Evolutionary conservation across 2,329 filamentous ascomycete genomes (phyloP), one percentile per base, ranked within the genome.

Genomic region (Pestalotiopsis sp.): DNA sequence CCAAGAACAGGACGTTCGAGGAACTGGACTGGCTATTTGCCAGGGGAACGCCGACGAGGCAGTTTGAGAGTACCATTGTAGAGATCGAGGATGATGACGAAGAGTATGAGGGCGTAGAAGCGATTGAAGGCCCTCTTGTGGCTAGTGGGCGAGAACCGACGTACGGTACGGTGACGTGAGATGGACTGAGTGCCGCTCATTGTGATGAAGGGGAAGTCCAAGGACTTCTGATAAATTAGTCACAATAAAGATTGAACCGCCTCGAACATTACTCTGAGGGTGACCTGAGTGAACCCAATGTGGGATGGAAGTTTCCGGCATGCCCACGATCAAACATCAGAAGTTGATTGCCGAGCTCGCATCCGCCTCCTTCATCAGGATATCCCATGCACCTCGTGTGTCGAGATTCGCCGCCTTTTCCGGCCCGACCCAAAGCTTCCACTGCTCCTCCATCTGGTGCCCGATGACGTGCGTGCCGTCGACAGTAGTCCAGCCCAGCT

Each of bases 11-110:
- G 25, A 85, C 84, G 0, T 84, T 86, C 60, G 85, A 86, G 71
- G 86, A 88, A 75, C 79, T 89, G 1, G 86, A 88, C 66, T 78
- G 84, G 12, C 73, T 89, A 57, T 89, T 89, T 74, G 80, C 82
- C 57, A 77, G 77, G n/a, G 75, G 73, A 45, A 75, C 81, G 3
- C 70, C 80, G 2, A 81, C 82, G 2, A 77, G 82, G 6, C 78
- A 82, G 41, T 85, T 83, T 66, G 69, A 77, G 1, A 71, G 66
- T 31, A 78, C 76, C 1, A 75, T 79, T 7, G 79, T 82, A 1
- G 77, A 81, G 69, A 57, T 66, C 13, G 23, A 57, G 23, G 38
- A 45, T 12, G 45, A 66, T 14, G 31, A 39, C 13, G n/a, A 62
- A n/a, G 59, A 62, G 31, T 39, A 62, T 4, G 70, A 73, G 36